Conservation (phyloP, 192 early-diverging fungal species). For the Glomus cerebriforme region DNA sequence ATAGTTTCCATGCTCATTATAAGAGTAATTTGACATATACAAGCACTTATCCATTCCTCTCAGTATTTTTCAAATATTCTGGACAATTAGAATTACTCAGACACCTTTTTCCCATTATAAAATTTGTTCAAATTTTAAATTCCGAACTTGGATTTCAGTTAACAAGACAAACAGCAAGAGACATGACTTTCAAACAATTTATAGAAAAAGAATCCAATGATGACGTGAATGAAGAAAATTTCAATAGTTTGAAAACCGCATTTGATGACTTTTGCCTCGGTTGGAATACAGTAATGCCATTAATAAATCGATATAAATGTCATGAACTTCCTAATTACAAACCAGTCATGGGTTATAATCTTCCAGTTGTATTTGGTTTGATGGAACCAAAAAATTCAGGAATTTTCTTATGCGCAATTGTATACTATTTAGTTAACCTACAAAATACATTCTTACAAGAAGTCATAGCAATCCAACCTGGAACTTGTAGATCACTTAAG, state of each 20-base stretch:
- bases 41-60: constrained; percentile 20
- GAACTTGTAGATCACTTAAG: constrained; percentile 10
- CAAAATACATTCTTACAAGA: constrained; percentile 29
- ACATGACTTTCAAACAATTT: constrained; percentile 8
- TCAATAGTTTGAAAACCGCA: background rate
- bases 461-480: background rate
- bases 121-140: constrained; percentile 20
- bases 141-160: constrained; percentile 21
- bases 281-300: constrained; percentile 12
- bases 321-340: background rate
- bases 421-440: constrained; percentile 23
- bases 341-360: background rate
- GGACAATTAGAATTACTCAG: constrained; percentile 2
- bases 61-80: constrained; percentile 25
- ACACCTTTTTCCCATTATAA: constrained; percentile 22
- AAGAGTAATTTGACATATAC: background rate
- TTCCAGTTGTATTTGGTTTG: constrained; percentile 2
- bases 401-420: constrained; percentile 17
- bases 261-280: constrained; percentile 12
- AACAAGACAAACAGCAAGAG: background rate
- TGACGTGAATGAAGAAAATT: background rate
- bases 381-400: background rate
- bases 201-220: background rate
- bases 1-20: constrained; percentile 18
- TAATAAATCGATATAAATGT: background rate